phyloP scores from a whole-genome alignment of 2,329 filamentous ascomycete species.

The Calonectria pauciramosa region DNA sequence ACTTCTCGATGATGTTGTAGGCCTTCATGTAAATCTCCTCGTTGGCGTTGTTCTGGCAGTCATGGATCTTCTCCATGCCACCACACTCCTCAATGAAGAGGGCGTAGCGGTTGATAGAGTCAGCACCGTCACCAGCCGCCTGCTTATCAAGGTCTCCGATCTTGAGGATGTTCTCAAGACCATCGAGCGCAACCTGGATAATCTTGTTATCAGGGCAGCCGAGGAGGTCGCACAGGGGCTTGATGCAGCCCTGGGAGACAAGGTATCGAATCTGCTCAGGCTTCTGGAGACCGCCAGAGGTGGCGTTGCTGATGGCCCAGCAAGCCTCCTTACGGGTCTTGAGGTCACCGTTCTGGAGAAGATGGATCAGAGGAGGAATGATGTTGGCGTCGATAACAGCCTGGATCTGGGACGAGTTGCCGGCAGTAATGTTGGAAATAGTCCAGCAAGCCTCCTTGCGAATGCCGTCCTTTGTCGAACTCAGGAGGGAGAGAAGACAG shows the following conservation, averaged over 20 bases:
- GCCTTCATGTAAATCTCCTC: constrained; percentile 99
- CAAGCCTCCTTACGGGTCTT: constrained; percentile 99
- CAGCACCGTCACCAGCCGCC: constrained; percentile 78
- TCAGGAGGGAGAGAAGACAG: constrained; percentile 91
- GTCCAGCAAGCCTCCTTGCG: constrained; percentile 99
- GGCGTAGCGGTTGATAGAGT: constrained; percentile 94
- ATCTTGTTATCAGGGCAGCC: constrained; percentile 99
- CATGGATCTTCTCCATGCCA: constrained; percentile 99
- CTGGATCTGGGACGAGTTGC: constrained; percentile 98
- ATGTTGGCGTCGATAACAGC: constrained; percentile 97
- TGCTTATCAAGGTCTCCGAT: constrained; percentile 99
- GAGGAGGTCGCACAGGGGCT: constrained; percentile 94
- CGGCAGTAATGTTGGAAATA: constrained; percentile 98
- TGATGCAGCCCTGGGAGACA: constrained; percentile 94
- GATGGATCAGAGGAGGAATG: constrained; percentile 94
- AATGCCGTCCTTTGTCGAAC: constrained; percentile 98
- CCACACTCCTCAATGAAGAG: constrained; percentile 98
- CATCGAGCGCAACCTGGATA: constrained; percentile 97
- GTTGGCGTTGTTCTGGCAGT: constrained; percentile 99
- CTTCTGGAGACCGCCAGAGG: constrained; percentile 97
- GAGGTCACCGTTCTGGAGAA: constrained; percentile 95
- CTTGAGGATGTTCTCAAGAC: constrained; percentile 99
- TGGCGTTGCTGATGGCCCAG: constrained; percentile 99
- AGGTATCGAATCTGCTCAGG: constrained; percentile 98
- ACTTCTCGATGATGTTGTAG: constrained; percentile 99